Evolutionary conservation across 1,139 yeast species (phyloP).

Genomic region (Saccharomycopsis phalli): DNA sequence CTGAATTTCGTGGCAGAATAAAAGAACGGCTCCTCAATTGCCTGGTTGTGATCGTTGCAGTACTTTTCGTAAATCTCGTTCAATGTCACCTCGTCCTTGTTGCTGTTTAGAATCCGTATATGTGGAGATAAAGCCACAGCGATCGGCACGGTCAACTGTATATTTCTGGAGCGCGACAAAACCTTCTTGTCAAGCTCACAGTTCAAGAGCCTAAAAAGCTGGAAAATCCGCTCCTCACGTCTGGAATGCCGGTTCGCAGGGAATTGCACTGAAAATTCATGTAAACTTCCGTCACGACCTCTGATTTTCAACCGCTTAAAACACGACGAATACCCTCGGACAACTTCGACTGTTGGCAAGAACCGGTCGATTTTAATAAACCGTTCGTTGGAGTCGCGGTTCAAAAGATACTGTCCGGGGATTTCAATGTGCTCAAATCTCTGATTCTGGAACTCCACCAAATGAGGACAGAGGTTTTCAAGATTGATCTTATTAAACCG

Average conservation of each 20-base stretch:
- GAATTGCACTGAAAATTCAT: conserved; percentile 91
- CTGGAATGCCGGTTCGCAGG: conserved; percentile 98
- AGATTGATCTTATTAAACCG: conserved; percentile 67
- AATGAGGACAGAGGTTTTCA: conserved; percentile 88
- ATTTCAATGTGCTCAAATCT: conserved; percentile 96
- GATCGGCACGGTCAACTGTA: conserved; percentile 79
- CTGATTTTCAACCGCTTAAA: conserved; percentile 82
- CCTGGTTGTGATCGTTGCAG: conserved; percentile 65
- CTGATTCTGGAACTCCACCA: conserved; percentile 96
- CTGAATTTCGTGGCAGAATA: conserved; percentile 32
- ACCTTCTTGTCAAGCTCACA: conserved; percentile 73
- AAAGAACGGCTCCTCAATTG: conserved; percentile 84
- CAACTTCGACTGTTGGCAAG: conserved; percentile 79
- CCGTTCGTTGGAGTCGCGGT: conserved; percentile 77
- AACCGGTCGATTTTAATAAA: conserved; percentile 90
- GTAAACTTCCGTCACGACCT: conserved; percentile 88
- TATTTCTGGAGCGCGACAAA: conserved; percentile 78
- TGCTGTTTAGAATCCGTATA: conserved; percentile 84
- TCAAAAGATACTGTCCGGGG: conserved; percentile 88
- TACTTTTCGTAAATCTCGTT: conserved; percentile 83
- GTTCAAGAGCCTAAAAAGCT: conserved; percentile 79
- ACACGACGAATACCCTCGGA: conserved; percentile 89
- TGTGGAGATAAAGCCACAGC: conserved; percentile 95
- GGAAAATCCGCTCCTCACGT: conserved; percentile 91
- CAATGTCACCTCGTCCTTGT: conserved; percentile 67